Evolutionary conservation across 1,284 basidiomycete genomes (phyloP).

Genomic region (Hypsizygus ulmarius): DNA sequence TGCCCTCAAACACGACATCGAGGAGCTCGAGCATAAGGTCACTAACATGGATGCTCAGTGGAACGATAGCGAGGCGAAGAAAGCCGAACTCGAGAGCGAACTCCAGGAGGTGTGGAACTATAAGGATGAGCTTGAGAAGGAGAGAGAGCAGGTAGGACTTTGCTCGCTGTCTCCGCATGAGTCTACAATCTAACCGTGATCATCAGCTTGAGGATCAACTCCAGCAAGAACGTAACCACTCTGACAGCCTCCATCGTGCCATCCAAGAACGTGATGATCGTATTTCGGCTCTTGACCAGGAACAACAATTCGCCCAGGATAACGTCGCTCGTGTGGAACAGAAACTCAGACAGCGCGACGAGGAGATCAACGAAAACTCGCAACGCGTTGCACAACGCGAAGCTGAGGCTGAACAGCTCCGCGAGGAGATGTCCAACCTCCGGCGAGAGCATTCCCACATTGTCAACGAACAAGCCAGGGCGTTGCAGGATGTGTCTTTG

Average conservation of each 20-base stretch:
- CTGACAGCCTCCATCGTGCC: constrained; percentile 43
- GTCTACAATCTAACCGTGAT: constrained; percentile 10
- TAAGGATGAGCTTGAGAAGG: constrained; percentile 51
- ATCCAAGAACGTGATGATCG: constrained; percentile 58
- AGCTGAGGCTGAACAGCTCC: constrained; percentile 53
- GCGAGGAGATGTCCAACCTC: constrained; percentile 50
- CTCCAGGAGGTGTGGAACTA: constrained; percentile 46
- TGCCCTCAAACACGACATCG: constrained; percentile 38
- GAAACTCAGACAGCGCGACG: constrained; percentile 43
- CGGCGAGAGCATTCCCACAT: constrained; percentile 53
- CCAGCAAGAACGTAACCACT: constrained; percentile 44
- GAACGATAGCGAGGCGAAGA: constrained; percentile 53
- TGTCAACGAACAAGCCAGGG: constrained; percentile 49
- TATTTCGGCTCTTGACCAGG: constrained; percentile 52
- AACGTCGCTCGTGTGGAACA: constrained; percentile 54
- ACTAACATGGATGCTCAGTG: constrained; percentile 53
- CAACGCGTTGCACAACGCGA: constrained; percentile 39
- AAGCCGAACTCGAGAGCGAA: constrained; percentile 51
- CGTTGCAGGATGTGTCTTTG: constrained; percentile 44
- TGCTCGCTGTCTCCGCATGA: neutral
- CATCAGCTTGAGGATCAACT: constrained; percentile 51
- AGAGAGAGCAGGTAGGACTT: constrained; percentile 49
- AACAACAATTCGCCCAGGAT: constrained; percentile 52
- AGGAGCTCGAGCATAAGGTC: constrained; percentile 41
- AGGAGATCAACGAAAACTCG: constrained; percentile 34